Conservation (phyloP, 345 rosid species). For the Dovyalis caffra region DNA sequence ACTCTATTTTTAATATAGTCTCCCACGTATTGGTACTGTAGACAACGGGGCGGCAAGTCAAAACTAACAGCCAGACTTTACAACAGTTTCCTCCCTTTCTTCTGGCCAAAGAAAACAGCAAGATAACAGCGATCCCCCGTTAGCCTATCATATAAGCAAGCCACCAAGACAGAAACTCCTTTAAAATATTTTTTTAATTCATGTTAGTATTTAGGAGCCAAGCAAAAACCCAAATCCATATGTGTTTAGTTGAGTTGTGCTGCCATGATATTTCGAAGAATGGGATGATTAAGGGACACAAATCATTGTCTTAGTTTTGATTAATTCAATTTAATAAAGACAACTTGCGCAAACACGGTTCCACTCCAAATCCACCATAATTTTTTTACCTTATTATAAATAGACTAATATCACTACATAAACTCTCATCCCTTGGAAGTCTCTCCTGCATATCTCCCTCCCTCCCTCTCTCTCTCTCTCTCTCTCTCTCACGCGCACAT, state of each 20-base stretch:
- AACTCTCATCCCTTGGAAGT: not conserved
- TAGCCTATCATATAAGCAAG: not conserved
- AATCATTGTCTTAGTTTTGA: conserved; percentile 4
- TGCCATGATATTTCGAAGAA: not conserved
- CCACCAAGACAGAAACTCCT: not conserved
- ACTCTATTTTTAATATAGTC: too few relatives aligned
- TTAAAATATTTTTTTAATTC: not conserved
- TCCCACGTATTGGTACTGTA: too few relatives aligned
- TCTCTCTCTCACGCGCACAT: not conserved
- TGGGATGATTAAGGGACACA: conserved; percentile 20
- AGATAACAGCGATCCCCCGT: too few relatives aligned
- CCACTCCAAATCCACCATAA: not conserved
- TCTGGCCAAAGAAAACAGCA: not conserved
- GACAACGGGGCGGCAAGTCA: not conserved
- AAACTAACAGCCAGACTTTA: not conserved
- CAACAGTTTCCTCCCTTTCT: not conserved
- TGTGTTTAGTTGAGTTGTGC: not conserved
- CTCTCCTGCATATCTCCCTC: not conserved
- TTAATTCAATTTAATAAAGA: not conserved
- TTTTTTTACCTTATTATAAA: not conserved
- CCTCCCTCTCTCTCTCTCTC: not conserved
- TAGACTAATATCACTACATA: not conserved
- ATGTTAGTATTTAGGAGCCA: not conserved
- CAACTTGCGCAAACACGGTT: conserved; percentile 23
- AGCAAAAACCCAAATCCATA: not conserved